phyloP scores from a whole-genome alignment of 2,329 filamentous ascomycete genomes.

The Fusarium verticillioides region DNA sequence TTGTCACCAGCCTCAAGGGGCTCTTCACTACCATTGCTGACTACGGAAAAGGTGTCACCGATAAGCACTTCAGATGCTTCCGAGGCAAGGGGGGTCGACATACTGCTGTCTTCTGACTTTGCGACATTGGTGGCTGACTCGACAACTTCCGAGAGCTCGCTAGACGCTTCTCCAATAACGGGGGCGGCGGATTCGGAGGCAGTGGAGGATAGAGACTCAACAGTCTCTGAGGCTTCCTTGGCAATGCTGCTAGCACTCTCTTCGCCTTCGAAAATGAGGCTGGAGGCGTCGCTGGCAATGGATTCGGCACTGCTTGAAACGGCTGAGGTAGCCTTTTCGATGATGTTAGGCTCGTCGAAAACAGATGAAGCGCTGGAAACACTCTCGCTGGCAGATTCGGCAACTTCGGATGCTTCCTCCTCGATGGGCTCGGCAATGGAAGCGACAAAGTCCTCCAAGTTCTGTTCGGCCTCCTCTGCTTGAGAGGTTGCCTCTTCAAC shows the following conservation, averaged over 20 bases:
- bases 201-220: constrained; percentile 26
- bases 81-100: constrained; percentile 40
- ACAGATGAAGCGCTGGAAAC: constrained; percentile 18
- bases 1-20: constrained; percentile 41
- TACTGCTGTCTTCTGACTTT: constrained; percentile 36
- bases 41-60: constrained; percentile 37
- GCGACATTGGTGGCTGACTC: constrained; percentile 29
- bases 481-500: constrained; percentile 25
- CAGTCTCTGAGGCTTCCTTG: constrained; percentile 30
- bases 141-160: constrained; percentile 36
- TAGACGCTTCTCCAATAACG: constrained; percentile 33
- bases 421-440: constrained; percentile 28
- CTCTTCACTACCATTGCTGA: constrained; percentile 44
- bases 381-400: constrained; percentile 4
- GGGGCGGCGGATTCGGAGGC: constrained; percentile 39
- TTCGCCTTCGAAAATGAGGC: constrained; percentile 20
- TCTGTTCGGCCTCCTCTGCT: constrained; percentile 26
- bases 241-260: constrained; percentile 23
- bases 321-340: constrained; percentile 27
- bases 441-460: constrained; percentile 37
- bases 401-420: constrained; percentile 19
- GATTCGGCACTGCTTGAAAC: constrained; percentile 20
- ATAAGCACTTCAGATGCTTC: constrained; percentile 43
- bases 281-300: constrained; percentile 30
- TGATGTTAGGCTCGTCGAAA: constrained; percentile 22